A percentile compares a stretch with the other conserved stretches of the same genome.
Conservation (phyloP, 2,329 filamentous ascomycete species). For the Ceratocystis smalleyi region DNA sequence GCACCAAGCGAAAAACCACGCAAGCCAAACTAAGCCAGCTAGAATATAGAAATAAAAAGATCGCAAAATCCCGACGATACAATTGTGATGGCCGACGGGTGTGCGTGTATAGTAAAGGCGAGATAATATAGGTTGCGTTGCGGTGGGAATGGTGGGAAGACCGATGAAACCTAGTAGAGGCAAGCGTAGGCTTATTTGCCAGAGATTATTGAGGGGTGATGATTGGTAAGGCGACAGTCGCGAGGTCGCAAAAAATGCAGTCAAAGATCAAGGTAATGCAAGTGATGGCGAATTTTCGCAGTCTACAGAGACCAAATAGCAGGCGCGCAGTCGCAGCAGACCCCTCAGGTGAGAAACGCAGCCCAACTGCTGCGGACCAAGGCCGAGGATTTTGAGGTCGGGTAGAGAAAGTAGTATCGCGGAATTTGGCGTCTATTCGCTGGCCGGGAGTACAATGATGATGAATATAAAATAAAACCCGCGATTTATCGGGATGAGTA, state of each 20-base stretch:
- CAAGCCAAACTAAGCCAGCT: not conserved
- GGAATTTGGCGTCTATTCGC: not conserved
- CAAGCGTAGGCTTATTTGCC: not conserved
- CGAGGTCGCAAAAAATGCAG: constrained; percentile 2
- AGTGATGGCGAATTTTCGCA: not conserved
- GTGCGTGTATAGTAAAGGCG: not conserved
- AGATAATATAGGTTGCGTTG: not conserved
- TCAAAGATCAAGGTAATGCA: not conserved
- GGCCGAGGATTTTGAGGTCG: not conserved
- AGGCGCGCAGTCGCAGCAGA: not conserved
- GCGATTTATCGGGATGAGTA: not conserved
- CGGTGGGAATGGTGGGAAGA: not conserved
- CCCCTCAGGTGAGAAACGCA: not conserved
- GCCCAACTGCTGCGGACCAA: not conserved
- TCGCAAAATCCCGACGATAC: not conserved
- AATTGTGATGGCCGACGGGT: not conserved
- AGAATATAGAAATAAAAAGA: not conserved
- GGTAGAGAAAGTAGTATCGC: not conserved
- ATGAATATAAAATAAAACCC: not conserved
- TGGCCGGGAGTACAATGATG: not conserved
- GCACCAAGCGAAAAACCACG: not conserved
- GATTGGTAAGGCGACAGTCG: not conserved
- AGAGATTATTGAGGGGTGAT: not conserved
- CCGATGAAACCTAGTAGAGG: not conserved
- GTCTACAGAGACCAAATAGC: not conserved